Conservation (phyloP, 2,329 filamentous ascomycete genomes). For the Rhynchosporium agropyri region DNA sequence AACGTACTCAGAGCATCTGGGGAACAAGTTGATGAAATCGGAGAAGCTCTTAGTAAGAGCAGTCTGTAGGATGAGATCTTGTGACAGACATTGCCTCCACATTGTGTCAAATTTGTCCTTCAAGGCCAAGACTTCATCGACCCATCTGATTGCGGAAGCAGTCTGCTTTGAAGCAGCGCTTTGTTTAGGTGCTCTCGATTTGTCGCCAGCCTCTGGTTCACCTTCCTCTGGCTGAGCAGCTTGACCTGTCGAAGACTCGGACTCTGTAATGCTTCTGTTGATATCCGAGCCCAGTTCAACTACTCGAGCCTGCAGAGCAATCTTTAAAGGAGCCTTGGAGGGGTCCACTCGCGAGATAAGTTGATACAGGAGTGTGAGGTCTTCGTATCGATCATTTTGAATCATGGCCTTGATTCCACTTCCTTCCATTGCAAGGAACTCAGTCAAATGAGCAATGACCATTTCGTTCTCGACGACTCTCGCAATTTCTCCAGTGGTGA, state of each 20-base stretch:
- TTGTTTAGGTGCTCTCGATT: slow-evolving; percentile 52
- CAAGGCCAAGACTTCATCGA: slow-evolving; percentile 81
- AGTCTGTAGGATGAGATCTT: slow-evolving; percentile 77
- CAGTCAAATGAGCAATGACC: slow-evolving; percentile 74
- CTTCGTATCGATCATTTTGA: slow-evolving; percentile 79
- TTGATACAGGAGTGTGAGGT: slow-evolving; percentile 79
- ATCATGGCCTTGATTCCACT: slow-evolving; percentile 90
- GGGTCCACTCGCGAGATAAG: slow-evolving; percentile 77
- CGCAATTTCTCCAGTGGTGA: slow-evolving; percentile 73
- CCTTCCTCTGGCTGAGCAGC: slow-evolving; percentile 51
- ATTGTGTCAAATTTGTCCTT: slow-evolving; percentile 90
- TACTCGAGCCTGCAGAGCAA: slow-evolving; percentile 72
- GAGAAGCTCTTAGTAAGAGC: slow-evolving; percentile 85
- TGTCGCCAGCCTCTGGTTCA: slow-evolving; percentile 53
- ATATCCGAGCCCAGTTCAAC: slow-evolving; percentile 81
- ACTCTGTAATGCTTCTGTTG: slow-evolving; percentile 66
- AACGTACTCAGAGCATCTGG: slow-evolving; percentile 84
- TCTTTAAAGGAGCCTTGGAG: slow-evolving; percentile 70
- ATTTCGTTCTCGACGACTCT: slow-evolving; percentile 79
- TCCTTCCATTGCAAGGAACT: slow-evolving; percentile 81
- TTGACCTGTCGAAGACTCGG: slow-evolving; percentile 50
- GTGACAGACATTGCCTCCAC: slow-evolving; percentile 71
- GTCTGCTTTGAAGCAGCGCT: slow-evolving; percentile 76
- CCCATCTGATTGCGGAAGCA: slow-evolving; percentile 88
- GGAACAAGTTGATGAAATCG: slow-evolving; percentile 91